Conservation (phyloP, 352 stramenopile genomes). For the Globisporangium ultimum region DNA sequence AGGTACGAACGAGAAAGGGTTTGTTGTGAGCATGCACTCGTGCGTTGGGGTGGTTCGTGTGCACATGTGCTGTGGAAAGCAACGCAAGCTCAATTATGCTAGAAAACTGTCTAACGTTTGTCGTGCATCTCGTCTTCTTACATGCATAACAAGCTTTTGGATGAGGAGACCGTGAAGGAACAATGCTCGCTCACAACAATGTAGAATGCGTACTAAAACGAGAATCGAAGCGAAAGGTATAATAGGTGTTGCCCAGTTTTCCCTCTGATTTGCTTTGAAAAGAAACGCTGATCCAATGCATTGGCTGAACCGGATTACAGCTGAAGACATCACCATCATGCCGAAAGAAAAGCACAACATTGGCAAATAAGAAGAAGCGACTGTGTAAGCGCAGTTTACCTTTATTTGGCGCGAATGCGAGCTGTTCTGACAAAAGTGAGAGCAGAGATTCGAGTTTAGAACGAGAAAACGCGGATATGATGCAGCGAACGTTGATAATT, state of each 20-base stretch:
- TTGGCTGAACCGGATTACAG: neutral
- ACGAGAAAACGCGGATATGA: neutral
- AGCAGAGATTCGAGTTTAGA: neutral
- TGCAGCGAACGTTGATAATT: slow-evolving; percentile 19
- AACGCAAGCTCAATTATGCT: too few relatives aligned
- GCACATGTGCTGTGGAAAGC: neutral
- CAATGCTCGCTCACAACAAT: neutral
- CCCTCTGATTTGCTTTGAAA: too few relatives aligned
- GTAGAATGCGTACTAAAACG: neutral
- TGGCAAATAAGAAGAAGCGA: neutral
- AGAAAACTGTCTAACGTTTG: too few relatives aligned
- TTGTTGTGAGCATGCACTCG: neutral
- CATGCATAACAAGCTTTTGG: neutral
- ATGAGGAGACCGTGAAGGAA: neutral
- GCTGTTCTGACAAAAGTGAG: neutral
- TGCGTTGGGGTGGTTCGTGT: neutral
- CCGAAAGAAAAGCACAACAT: neutral
- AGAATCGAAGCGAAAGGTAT: slow-evolving; percentile 2
- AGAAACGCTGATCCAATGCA: too few relatives aligned
- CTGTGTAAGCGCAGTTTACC: neutral
- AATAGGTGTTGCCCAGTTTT: neutral
- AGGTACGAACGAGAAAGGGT: neutral
- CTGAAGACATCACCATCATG: neutral
- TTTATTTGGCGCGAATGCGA: neutral
- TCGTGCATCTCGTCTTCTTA: too few relatives aligned